Evolutionary conservation across 176 grass and related monocot species (phyloP).

Genomic region (Aechmea fasciata): DNA sequence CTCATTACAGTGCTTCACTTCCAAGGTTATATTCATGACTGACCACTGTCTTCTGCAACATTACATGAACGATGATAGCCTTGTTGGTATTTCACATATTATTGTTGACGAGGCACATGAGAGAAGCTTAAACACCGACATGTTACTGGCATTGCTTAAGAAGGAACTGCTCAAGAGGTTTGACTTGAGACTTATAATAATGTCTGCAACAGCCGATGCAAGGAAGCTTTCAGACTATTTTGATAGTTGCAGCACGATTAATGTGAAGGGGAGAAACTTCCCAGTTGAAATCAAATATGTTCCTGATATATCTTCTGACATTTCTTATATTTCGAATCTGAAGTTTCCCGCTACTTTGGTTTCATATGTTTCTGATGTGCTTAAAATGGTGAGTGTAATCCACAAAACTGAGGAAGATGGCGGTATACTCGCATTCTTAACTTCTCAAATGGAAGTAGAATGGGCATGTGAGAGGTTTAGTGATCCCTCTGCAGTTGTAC

Average conservation of each 20-base stretch:
- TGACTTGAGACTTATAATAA: conserved; percentile 24
- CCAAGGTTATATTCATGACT: conserved; percentile 21
- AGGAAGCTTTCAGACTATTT: conserved; percentile 19
- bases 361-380: conserved; percentile 16
- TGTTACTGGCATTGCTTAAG: conserved; percentile 21
- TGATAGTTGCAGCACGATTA: conserved; percentile 9
- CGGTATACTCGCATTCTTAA: conserved; percentile 26
- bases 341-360: conserved; percentile 8
- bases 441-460: conserved; percentile 25
- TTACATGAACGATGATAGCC: conserved; percentile 5
- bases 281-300: conserved; percentile 26
- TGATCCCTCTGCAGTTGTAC: conserved; percentile 6
- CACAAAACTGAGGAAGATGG: conserved; percentile 19
- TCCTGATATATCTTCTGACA: conserved; percentile 11
- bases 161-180: conserved; percentile 7
- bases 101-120: conserved; percentile 28
- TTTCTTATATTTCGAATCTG: background rate
- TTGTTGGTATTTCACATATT: conserved; percentile 20
- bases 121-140: conserved; percentile 25
- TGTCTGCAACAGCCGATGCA: conserved; percentile 27
- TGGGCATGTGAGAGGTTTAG: conserved; percentile 9
- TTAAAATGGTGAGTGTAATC: conserved; percentile 17
- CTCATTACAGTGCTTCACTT: conserved; percentile 1
- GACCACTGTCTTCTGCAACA: conserved; percentile 23
- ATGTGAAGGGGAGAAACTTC: conserved; percentile 20